Percentiles rank a stretch among this genome's conserved stretches.
phyloP scores from a whole-genome alignment of 148 eudicot species.

The Drosera capensis region DNA sequence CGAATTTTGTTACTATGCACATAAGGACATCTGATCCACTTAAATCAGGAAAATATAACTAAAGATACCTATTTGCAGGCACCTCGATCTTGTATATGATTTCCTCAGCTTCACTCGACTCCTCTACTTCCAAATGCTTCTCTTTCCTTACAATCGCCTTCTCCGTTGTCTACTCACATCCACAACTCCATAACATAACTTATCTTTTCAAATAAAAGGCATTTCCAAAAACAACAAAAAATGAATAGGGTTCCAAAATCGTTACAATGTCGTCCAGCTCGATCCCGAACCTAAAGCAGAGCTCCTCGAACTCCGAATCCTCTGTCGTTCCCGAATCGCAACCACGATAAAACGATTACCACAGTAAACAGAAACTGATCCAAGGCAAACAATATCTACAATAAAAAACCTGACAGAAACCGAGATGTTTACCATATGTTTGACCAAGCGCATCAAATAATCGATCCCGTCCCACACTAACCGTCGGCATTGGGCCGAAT shows the following conservation, averaged over 20 bases:
- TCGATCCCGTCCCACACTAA: constrained; percentile 66
- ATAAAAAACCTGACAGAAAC: background rate
- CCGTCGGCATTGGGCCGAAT: constrained; percentile 75
- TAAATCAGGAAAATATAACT: background rate
- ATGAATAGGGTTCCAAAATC: background rate
- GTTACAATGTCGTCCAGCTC: constrained; percentile 97
- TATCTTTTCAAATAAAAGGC: background rate
- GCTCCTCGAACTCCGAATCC: constrained; percentile 50
- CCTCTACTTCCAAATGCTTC: constrained; percentile 60
- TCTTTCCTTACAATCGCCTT: constrained; percentile 82
- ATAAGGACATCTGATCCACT: too few relatives aligned
- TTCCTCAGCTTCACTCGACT: constrained; percentile 53
- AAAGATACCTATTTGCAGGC: constrained; percentile 69
- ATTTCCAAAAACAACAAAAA: background rate
- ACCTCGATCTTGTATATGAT: constrained; percentile 89
- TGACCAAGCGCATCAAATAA: constrained; percentile 47
- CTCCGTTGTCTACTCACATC: constrained; percentile 81
- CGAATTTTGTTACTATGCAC: too few relatives aligned
- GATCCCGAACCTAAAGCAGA: constrained; percentile 87
- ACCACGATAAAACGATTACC: background rate
- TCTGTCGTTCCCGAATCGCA: constrained; percentile 15
- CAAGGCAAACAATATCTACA: background rate
- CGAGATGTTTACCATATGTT: constrained; percentile 21
- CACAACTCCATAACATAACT: background rate
- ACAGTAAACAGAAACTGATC: background rate